Evolutionary conservation across 257 asterid genomes (phyloP).

Genomic region (Nyctanthes arbortristis): DNA sequence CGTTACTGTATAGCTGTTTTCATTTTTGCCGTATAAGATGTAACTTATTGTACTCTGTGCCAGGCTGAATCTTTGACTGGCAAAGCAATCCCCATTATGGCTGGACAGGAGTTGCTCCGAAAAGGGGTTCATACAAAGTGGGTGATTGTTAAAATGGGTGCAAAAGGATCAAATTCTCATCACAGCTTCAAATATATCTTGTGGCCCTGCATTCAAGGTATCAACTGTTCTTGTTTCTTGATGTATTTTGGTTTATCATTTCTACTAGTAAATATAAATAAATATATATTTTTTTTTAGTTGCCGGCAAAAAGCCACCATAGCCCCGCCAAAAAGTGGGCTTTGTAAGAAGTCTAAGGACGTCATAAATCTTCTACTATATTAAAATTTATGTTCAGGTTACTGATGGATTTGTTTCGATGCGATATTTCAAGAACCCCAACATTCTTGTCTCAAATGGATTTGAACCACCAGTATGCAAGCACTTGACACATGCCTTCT

Average conservation of each 20-base stretch:
- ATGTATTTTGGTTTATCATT: not conserved
- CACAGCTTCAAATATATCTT: constrained; percentile 70
- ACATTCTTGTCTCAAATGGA: too few relatives aligned
- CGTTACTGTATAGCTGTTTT: not conserved
- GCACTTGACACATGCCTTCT: too few relatives aligned
- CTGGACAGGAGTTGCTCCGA: constrained; percentile 77
- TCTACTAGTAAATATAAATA: too few relatives aligned
- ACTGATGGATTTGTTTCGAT: too few relatives aligned
- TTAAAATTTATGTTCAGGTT: too few relatives aligned
- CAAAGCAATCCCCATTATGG: constrained; percentile 65
- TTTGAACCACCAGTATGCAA: too few relatives aligned
- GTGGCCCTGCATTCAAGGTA: constrained; percentile 94
- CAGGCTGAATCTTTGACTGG: constrained; percentile 96
- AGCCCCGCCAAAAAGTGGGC: too few relatives aligned
- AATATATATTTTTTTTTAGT: too few relatives aligned
- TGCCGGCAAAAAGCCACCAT: too few relatives aligned
- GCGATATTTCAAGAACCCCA: too few relatives aligned
- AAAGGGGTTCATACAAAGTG: constrained; percentile 75
- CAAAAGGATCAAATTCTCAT: constrained; percentile 81
- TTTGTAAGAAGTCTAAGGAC: too few relatives aligned
- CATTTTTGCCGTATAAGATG: not conserved
- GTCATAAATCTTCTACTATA: too few relatives aligned
- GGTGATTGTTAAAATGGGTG: constrained; percentile 92
- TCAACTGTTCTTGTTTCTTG: constrained; percentile 8
- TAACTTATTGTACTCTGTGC: constrained; percentile 20